phyloP scores from a whole-genome alignment of 2,329 filamentous ascomycete species.

The Phialophora tarda region DNA sequence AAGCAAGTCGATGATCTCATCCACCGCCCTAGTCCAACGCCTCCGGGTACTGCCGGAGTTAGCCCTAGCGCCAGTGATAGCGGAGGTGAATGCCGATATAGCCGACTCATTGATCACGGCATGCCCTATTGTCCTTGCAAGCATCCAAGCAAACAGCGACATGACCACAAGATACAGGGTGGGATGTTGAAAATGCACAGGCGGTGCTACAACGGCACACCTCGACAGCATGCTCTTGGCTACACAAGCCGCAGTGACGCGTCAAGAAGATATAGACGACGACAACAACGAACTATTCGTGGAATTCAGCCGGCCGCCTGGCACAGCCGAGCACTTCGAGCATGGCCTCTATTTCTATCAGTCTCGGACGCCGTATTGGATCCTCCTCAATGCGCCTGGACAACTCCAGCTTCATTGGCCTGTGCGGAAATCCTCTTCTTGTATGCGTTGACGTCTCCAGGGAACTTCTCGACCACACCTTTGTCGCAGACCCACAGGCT shows the following conservation, averaged over 20 bases:
- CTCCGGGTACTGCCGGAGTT: constrained; percentile 3
- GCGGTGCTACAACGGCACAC: not conserved
- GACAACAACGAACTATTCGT: constrained; percentile 7
- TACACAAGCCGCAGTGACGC: not conserved
- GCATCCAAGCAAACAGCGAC: not conserved
- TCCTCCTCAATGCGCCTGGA: constrained; percentile 54
- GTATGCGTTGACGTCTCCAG: constrained; percentile 92
- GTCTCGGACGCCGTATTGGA: not conserved
- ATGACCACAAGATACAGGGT: not conserved
- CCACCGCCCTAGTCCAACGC: not conserved
- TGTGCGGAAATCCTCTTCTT: constrained; percentile 95
- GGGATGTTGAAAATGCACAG: not conserved
- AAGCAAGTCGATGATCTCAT: constrained; percentile 1
- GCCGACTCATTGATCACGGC: not conserved
- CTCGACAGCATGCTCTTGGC: not conserved
- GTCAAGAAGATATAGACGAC: not conserved
- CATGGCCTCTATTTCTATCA: not conserved
- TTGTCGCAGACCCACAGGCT: constrained; percentile 96
- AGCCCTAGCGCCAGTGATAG: not conserved
- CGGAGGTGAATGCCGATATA: not conserved
- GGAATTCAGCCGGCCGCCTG: constrained; percentile 11
- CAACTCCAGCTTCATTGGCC: constrained; percentile 86
- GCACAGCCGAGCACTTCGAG: constrained; percentile 3
- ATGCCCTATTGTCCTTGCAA: not conserved
- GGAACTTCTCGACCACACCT: constrained; percentile 94